phyloP scores from a whole-genome alignment of 2,329 filamentous ascomycete genomes.

The Fusarium buxicola region DNA sequence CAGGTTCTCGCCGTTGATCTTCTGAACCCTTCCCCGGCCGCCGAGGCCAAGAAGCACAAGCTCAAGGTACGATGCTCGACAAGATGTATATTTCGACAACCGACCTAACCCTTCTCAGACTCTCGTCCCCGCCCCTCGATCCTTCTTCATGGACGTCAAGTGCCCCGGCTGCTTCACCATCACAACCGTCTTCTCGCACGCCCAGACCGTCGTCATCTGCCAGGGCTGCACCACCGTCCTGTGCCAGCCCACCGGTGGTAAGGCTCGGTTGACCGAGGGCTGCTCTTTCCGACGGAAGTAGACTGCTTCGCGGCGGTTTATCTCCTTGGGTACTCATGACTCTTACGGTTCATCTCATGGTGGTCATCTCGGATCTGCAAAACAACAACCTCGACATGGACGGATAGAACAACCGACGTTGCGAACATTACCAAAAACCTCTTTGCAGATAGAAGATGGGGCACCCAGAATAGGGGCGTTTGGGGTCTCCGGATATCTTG shows the following conservation, averaged over 20 bases:
- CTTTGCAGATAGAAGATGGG: constrained; percentile 80
- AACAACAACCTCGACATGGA: constrained; percentile 61
- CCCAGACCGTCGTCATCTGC: constrained; percentile 99
- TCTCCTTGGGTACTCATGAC: constrained; percentile 62
- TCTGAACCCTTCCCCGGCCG: constrained; percentile 96
- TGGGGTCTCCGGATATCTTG: constrained; percentile 84
- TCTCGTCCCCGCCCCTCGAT: constrained; percentile 95
- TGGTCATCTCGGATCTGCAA: constrained; percentile 71
- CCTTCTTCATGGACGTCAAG: constrained; percentile 99
- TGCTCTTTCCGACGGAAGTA: constrained; percentile 99
- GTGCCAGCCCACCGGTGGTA: constrained; percentile 99
- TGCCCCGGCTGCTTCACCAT: constrained; percentile 99
- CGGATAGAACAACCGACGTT: constrained; percentile 61
- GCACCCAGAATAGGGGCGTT: constrained; percentile 76
- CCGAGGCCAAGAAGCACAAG: constrained; percentile 99
- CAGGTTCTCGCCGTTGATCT: constrained; percentile 99
- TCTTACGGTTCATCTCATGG: constrained; percentile 62
- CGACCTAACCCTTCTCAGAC: constrained; percentile 65
- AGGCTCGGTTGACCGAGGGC: constrained; percentile 98
- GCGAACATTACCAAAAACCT: constrained; percentile 56
- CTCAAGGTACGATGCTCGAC: constrained; percentile 81
- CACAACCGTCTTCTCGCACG: constrained; percentile 99
- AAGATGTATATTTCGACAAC: constrained; percentile 29
- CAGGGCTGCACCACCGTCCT: constrained; percentile 99
- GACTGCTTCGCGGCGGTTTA: constrained; percentile 63